Conservation (phyloP, 2,329 filamentous ascomycete genomes). For the Penicillium thymicola region DNA sequence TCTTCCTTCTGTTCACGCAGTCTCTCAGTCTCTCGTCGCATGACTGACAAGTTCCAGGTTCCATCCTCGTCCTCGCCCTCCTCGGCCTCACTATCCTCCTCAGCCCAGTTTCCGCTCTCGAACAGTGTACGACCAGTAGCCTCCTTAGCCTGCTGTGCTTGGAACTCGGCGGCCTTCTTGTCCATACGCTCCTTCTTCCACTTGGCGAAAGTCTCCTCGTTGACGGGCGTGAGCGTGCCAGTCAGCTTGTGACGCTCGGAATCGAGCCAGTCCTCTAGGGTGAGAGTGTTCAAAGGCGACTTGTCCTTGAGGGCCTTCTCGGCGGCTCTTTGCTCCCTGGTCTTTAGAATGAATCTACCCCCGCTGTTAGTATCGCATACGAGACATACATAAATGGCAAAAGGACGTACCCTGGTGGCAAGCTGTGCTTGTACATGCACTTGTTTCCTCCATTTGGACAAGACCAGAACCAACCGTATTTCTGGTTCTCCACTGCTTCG, state of each 20-base stretch:
- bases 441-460: conserved; percentile 96
- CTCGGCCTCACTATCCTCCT: conserved; percentile 58
- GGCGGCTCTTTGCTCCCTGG: conserved; percentile 90
- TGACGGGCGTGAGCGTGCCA: conserved; percentile 88
- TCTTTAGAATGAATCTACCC: conserved; percentile 87
- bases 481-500: conserved; percentile 93
- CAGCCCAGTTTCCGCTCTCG: conserved; percentile 90
- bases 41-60: conserved; percentile 74
- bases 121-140: conserved; percentile 93
- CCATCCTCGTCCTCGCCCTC: conserved; percentile 52
- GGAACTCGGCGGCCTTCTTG: conserved; percentile 94
- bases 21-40: conserved; percentile 81
- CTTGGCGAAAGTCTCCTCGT: conserved; percentile 84
- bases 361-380: conserved; percentile 9
- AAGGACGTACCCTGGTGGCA: conserved; percentile 79
- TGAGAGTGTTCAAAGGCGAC: conserved; percentile 88
- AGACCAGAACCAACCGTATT: conserved; percentile 99
- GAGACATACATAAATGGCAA: not conserved
- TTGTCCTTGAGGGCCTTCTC: conserved; percentile 97
- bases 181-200: conserved; percentile 94
- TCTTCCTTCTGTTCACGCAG: conserved; percentile 73
- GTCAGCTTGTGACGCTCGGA: conserved; percentile 93
- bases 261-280: conserved; percentile 95
- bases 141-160: conserved; percentile 87
- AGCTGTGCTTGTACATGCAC: conserved; percentile 97